Conservation (phyloP, 202 grass and related monocot species). For the Carex sylvatica region DNA sequence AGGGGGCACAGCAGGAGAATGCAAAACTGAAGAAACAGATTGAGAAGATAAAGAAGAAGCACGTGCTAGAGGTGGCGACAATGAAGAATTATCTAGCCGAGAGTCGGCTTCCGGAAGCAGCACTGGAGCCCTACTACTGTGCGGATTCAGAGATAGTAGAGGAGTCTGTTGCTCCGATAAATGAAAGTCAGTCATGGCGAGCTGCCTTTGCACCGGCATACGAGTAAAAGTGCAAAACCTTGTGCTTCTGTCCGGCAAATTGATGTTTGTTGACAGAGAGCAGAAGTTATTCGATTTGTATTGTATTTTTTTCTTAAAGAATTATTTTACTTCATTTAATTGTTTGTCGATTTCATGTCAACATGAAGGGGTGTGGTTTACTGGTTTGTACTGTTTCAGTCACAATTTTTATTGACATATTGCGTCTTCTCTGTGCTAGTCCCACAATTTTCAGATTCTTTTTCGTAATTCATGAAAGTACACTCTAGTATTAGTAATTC, state of each 20-base stretch:
- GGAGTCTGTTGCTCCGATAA: not conserved
- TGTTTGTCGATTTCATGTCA: not conserved
- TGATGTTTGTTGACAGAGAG: constrained; percentile 15
- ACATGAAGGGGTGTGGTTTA: not conserved
- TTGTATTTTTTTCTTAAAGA: not conserved
- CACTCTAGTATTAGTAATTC: not conserved
- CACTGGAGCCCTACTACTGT: constrained; percentile 56
- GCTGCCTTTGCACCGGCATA: constrained; percentile 62
- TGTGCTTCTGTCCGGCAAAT: constrained; percentile 5
- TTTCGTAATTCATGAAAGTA: not conserved
- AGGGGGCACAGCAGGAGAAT: constrained; percentile 55
- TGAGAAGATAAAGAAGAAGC: constrained; percentile 85
- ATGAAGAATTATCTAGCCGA: constrained; percentile 93
- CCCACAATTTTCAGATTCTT: not conserved
- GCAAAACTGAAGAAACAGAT: constrained; percentile 79
- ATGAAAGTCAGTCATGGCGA: constrained; percentile 77
- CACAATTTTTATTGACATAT: not conserved
- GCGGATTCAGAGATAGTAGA: constrained; percentile 27
- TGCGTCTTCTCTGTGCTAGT: not conserved
- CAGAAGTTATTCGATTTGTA: not conserved
- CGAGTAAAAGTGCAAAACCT: constrained; percentile 7
- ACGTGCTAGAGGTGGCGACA: constrained; percentile 76
- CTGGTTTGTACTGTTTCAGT: not conserved
- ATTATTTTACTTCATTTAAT: not conserved
- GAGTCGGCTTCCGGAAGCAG: constrained; percentile 83